A percentile compares a stretch with the other conserved stretches of the same genome.
These are phyloP conservation scores for Copromyces sp. DNA, from an alignment of 495 filamentous ascomycete species.

Conservation along the genomic window DNA sequence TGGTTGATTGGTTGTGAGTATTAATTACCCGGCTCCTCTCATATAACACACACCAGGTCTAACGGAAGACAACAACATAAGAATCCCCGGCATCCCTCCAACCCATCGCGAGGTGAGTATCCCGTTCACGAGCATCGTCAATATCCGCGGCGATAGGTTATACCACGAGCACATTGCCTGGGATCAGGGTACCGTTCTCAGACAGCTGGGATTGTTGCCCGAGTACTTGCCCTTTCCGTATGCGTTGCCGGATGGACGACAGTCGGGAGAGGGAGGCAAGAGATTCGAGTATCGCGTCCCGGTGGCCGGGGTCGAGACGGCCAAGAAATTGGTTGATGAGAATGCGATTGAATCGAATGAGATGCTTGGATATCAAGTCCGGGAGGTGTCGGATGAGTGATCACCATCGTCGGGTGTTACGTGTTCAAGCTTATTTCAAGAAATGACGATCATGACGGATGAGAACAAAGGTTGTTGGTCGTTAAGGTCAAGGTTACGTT, in stretches of 20 bases:
- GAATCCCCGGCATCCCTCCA: slow-evolving; percentile 61
- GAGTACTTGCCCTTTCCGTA: slow-evolving; percentile 50
- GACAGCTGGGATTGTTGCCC: slow-evolving; percentile 64
- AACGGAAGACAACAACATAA: background rate
- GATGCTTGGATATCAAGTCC: slow-evolving; percentile 41
- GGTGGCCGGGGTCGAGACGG: slow-evolving; percentile 56
- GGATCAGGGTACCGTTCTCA: slow-evolving; percentile 75
- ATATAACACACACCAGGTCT: background rate
- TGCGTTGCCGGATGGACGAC: slow-evolving; percentile 31
- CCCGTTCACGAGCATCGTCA: slow-evolving; percentile 65
- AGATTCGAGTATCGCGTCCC: slow-evolving; percentile 55
- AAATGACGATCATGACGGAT: background rate
- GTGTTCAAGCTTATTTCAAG: background rate
- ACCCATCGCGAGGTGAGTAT: slow-evolving; percentile 59
- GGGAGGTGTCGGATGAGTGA: slow-evolving; percentile 10
- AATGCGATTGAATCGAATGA: slow-evolving; percentile 49
- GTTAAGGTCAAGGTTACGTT: background rate
- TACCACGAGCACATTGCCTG: slow-evolving; percentile 80
- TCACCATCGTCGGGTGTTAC: background rate
- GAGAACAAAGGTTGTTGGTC: background rate
- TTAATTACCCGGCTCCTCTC: background rate
- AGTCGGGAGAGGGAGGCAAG: slow-evolving; percentile 25
- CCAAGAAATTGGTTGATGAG: slow-evolving; percentile 56
- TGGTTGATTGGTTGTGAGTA: slow-evolving; percentile 62
- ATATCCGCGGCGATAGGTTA: slow-evolving; percentile 60